Evolutionary conservation across 2,329 filamentous ascomycete genomes (phyloP).

Genomic region (Claviceps africana): DNA sequence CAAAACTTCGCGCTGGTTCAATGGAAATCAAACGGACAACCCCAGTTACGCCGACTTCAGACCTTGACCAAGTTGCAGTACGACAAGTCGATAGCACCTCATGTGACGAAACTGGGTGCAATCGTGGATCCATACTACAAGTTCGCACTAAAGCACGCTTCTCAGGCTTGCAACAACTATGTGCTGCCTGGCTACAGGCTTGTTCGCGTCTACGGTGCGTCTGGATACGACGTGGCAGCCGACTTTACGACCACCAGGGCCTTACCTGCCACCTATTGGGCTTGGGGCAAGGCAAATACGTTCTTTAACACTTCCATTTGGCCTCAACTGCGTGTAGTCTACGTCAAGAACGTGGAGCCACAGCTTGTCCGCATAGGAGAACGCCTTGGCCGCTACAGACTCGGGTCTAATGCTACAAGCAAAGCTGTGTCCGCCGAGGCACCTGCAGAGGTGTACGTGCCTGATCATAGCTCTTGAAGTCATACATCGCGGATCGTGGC

Average conservation of each 20-base stretch:
- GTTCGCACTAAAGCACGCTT: constrained; percentile 45
- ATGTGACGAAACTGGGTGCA: constrained; percentile 49
- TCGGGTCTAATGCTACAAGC: constrained; percentile 19
- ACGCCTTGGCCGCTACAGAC: constrained; percentile 62
- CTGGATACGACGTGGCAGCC: constrained; percentile 52
- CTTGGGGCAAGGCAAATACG: constrained; percentile 51
- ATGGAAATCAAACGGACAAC: constrained; percentile 68
- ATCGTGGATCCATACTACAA: constrained; percentile 59
- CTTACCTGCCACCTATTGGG: constrained; percentile 57
- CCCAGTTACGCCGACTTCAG: constrained; percentile 55
- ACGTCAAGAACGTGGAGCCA: constrained; percentile 86
- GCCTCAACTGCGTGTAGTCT: constrained; percentile 68
- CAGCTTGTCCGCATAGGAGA: constrained; percentile 87
- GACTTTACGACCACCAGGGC: constrained; percentile 54
- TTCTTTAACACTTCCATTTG: constrained; percentile 68
- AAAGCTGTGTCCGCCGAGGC: background rate
- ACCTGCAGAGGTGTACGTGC: background rate
- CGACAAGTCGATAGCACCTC: constrained; percentile 54
- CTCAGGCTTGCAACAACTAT: constrained; percentile 57
- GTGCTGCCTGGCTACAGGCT: constrained; percentile 62
- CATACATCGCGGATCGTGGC: background rate
- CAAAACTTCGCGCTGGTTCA: constrained; percentile 52
- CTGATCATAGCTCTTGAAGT: background rate
- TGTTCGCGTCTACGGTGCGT: constrained; percentile 58
- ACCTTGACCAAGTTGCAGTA: constrained; percentile 51